Evolutionary conservation across 306 rosid genomes (phyloP).

Genomic region (Echinosophora koreensis): DNA sequence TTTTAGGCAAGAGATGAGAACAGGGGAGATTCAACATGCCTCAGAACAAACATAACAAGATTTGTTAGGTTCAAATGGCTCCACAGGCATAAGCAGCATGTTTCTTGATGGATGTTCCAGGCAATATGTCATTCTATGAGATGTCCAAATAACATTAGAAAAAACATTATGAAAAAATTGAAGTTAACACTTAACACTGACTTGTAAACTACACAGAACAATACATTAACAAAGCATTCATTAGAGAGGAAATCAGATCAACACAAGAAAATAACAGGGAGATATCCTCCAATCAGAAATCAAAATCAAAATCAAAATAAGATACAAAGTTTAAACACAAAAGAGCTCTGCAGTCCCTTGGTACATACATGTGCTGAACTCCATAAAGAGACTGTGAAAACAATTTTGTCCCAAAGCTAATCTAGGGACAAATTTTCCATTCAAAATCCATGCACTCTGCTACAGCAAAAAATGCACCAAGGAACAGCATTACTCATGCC

Average conservation of each 20-base stretch:
- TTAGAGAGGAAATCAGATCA: slow-evolving; percentile 3
- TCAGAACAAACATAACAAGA: slow-evolving; percentile 98
- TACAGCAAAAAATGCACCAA: not conserved
- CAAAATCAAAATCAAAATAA: not conserved
- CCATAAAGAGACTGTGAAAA: not conserved
- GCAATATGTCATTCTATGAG: slow-evolving; percentile 91
- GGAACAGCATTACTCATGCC: not conserved
- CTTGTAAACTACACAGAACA: not conserved
- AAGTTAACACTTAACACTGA: not conserved
- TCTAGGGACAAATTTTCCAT: not conserved
- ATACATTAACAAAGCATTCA: slow-evolving; percentile 6
- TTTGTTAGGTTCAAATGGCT: slow-evolving; percentile 91
- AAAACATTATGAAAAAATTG: not conserved
- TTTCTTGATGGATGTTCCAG: slow-evolving; percentile 89
- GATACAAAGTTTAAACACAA: not conserved
- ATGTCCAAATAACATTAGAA: slow-evolving; percentile 36
- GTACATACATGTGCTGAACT: not conserved
- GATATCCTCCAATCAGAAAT: slow-evolving; percentile 16
- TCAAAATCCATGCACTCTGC: not conserved
- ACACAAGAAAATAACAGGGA: slow-evolving; percentile 6
- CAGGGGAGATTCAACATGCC: slow-evolving; percentile 52
- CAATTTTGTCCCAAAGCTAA: not conserved
- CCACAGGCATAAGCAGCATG: slow-evolving; percentile 96
- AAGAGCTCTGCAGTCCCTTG: not conserved
- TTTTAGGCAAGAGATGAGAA: slow-evolving; percentile 9